phyloP scores from a whole-genome alignment of 2,329 filamentous ascomycete genomes.

The Neofusicoccum laricinum region DNA sequence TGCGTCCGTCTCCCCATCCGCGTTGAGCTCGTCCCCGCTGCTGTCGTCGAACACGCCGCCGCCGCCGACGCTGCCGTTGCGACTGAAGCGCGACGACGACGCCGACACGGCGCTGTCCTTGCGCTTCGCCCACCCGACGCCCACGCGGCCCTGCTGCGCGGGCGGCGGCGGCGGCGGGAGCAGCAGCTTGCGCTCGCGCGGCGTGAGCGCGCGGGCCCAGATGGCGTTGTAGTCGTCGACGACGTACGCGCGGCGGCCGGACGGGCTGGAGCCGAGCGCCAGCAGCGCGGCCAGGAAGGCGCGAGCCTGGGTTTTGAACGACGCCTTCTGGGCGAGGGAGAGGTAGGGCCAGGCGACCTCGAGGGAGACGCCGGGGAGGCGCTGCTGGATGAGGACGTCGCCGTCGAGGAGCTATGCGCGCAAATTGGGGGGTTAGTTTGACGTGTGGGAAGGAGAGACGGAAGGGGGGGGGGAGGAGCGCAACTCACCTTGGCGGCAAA shows the following conservation, averaged over 20 bases:
- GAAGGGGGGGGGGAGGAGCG: not conserved
- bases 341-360: conserved; percentile 39
- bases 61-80: not conserved
- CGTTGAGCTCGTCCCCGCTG: not conserved
- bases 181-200: conserved; percentile 2
- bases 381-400: conserved; percentile 39
- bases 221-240: conserved; percentile 9
- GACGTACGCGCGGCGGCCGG: not conserved
- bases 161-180: not conserved
- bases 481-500: not conserved
- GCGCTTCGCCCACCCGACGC: not conserved
- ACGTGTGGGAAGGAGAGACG: not conserved
- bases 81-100: not conserved
- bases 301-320: conserved; percentile 38
- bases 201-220: conserved; percentile 7
- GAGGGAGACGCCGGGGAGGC: conserved; percentile 37
- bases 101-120: not conserved
- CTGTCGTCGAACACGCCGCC: not conserved
- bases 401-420: conserved; percentile 23
- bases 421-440: too few relatives aligned
- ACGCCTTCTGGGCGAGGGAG: conserved; percentile 28
- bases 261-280: not conserved
- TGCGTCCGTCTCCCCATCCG: not conserved
- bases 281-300: not conserved
- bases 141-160: not conserved